These are phyloP conservation scores for Ceratobasidium sp. DNA, from an alignment of 1,284 basidiomycete species.

Conservation along the genomic window DNA sequence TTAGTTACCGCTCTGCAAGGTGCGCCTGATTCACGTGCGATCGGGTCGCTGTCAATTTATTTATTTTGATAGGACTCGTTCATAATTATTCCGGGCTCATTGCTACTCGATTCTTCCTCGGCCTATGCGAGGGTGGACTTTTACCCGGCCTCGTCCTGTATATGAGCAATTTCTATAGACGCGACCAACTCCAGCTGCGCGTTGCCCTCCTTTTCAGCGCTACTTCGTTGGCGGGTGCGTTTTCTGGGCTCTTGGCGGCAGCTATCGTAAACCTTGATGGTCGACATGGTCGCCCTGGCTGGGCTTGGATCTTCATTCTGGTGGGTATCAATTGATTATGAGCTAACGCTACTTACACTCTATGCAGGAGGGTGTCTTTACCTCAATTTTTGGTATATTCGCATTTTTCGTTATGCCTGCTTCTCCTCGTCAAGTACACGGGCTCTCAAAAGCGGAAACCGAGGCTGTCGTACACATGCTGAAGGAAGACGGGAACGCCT, in stretches of 20 bases:
- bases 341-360: conserved; percentile 42
- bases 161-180: conserved; percentile 63
- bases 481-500: conserved; percentile 24
- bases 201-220: conserved; percentile 51
- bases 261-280: conserved; percentile 44
- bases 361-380: conserved; percentile 38
- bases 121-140: conserved; percentile 66
- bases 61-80: conserved; percentile 60
- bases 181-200: conserved; percentile 63
- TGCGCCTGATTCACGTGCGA: conserved; percentile 41
- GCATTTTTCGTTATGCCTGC: conserved; percentile 35
- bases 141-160: conserved; percentile 67
- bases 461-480: conserved; percentile 28
- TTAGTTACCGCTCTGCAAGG: conserved; percentile 62
- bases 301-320: conserved; percentile 43
- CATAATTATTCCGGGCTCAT: conserved; percentile 60
- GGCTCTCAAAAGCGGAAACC: conserved; percentile 22
- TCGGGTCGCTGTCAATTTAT: neutral
- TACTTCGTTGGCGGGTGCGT: conserved; percentile 44
- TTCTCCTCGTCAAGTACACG: conserved; percentile 21
- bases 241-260: conserved; percentile 45
- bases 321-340: conserved; percentile 42
- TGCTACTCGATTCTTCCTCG: conserved; percentile 68
- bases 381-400: conserved; percentile 24
- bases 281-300: conserved; percentile 42